Conservation (phyloP, 1,284 basidiomycete genomes). For the Entoloma clypeatum region DNA sequence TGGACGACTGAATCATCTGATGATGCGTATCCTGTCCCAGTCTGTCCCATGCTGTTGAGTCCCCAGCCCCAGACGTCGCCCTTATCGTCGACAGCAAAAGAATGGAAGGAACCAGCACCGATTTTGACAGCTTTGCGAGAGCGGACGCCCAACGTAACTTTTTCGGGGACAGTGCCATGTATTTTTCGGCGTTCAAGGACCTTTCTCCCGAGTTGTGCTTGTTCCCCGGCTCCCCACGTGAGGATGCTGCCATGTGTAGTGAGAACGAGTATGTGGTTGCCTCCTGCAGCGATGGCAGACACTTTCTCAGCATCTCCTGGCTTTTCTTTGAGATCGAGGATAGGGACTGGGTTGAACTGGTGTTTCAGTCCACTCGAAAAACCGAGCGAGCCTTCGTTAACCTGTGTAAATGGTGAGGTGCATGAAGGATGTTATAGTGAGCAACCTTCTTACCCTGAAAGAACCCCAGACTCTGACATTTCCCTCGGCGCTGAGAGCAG, state of each 20-base stretch:
- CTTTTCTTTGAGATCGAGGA: slow-evolving; percentile 59
- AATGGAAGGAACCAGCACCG: slow-evolving; percentile 81
- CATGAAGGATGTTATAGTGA: slow-evolving; percentile 5
- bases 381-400: slow-evolving; percentile 80
- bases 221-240: slow-evolving; percentile 85
- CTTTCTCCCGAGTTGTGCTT: slow-evolving; percentile 82
- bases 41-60: slow-evolving; percentile 66
- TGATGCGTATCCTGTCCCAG: slow-evolving; percentile 42
- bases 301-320: slow-evolving; percentile 72
- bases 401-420: slow-evolving; percentile 33
- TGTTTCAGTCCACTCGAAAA: slow-evolving; percentile 68
- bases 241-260: slow-evolving; percentile 83
- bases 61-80: slow-evolving; percentile 92
- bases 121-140: slow-evolving; percentile 70
- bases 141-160: slow-evolving; percentile 68
- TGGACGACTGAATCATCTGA: slow-evolving; percentile 55
- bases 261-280: slow-evolving; percentile 84
- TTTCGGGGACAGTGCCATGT: slow-evolving; percentile 79
- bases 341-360: slow-evolving; percentile 70
- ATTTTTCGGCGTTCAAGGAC: slow-evolving; percentile 82
- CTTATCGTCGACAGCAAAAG: slow-evolving; percentile 82
- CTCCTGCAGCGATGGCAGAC: slow-evolving; percentile 75
- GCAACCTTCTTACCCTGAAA: slow-evolving; percentile 68
- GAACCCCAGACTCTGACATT: slow-evolving; percentile 88
- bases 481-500: slow-evolving; percentile 75